Base-by-base conservation (phyloP, 768 basidiomycete species). In the Grammothele lineata region DNA sequence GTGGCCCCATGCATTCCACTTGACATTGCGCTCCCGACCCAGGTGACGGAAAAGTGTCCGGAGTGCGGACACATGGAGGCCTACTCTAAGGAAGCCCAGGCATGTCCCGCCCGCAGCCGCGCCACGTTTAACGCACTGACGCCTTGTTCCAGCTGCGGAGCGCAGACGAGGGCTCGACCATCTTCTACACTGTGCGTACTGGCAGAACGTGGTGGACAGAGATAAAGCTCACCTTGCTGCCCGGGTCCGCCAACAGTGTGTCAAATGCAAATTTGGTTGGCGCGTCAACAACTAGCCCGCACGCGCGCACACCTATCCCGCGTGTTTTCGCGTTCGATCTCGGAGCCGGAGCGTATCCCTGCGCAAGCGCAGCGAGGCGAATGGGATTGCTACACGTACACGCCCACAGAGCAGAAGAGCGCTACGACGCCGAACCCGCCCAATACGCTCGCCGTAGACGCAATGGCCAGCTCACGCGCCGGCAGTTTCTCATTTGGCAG, bases 101-200 rank as follows among this genome's bases (percentile, higher is more conserved):
- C 87, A 51, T 77, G 41, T 36, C n/a, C 19, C 24, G 19, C 27
- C 27, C 14, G 7, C 27, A 30, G 8, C 27, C 27, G 27, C 27
- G 7, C 27, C 27, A 30, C 14, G 27, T 14, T 14, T 7, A 30
- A 14, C 27, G 27, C 27, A 30, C 27, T 14, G 27, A 30, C 27
- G 27, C 8, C n/a, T 26, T 27, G 17, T 17, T 35, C 33, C 62
- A 90, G 87, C 70, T 89, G 63, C 81, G 92, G 40, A 89, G 90
- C 55, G 93, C 91, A 32, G 93, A 95, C 66, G 93, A 95, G 73
- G 93, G 93, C 3, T 89, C 90, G 25, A 96, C 92, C 11, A 83
- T 94, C 58, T 84, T 95, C 64, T 96, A 94, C 66, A 91, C 85
- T n/a, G 92, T 92, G 62, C 51, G 87, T 73, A 33, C 15, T 42